Evolutionary conservation across 2,329 filamentous ascomycete genomes (phyloP), one percentile per base, ranked within the genome.

Genomic region (Cladosporium sp.): DNA sequence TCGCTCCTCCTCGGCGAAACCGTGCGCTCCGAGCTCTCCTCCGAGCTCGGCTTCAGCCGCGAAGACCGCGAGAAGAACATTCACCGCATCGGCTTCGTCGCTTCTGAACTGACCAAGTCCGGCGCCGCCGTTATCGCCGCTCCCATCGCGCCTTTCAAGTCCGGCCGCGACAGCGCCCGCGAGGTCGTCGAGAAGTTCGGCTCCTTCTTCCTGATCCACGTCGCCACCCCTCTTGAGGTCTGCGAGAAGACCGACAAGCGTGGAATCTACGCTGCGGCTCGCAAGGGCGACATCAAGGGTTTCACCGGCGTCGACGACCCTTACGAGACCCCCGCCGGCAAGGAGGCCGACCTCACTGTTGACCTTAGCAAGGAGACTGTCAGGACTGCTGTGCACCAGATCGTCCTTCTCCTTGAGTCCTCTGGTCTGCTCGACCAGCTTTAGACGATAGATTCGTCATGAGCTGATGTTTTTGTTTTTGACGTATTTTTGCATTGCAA

Each of bases 241-340:
- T 88, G 85, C 67, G 93, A 98, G 80, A 88, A 88, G 82, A 96
- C 89, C 25, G 93, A 98, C 72, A 91, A 89, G 77, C 80, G 86
- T 54, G 93, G 93, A 53, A 84, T 95, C 66, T 98, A 97, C 72
- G 79, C 79, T 58, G 81, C 82, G 68, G 93, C 93, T 35, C 82
- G 93, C 55, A 79, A 78, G 16, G 93, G 93, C 52, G 87, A 95
- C 76, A 94, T 98, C 72, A 93, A 91, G 82, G 91, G 91, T 57
- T 98, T 98, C 80, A 98, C 93, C 7, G 93, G 93, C 63, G 90
- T 98, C 51, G 92, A 97, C 67, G 92, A 97, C 75, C 91, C 93
- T 42, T 98, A 98, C 67, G 93, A 98, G 83, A 67, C 71, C 18
- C 93, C 93, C 8, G 63, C 72, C 59, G 90, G 90, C 72, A 80